phyloP scores from a whole-genome alignment of 1,284 basidiomycete genomes.

The Cutaneotrichosporon cutaneum region DNA sequence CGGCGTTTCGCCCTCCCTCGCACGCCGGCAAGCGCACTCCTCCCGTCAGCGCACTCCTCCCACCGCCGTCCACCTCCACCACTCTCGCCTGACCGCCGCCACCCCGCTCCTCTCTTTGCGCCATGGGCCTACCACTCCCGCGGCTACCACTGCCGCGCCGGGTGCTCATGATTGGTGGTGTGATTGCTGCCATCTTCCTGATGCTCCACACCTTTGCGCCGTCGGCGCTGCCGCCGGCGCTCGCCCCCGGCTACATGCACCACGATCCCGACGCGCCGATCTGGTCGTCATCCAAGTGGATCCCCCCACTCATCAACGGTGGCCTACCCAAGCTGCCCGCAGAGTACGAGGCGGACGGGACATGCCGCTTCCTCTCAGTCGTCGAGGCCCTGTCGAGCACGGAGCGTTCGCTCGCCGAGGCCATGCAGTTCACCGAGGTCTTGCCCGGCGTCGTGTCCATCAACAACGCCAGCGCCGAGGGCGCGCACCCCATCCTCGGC shows the following conservation, averaged over 20 bases:
- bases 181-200: constrained; percentile 34
- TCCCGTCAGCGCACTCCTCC: not conserved
- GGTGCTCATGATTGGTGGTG: constrained; percentile 28
- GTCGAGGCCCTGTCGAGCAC: constrained; percentile 44
- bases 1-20: not conserved
- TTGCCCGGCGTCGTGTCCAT: constrained; percentile 41
- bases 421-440: constrained; percentile 37
- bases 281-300: constrained; percentile 46
- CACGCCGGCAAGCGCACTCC: too few relatives aligned
- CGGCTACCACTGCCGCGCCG: constrained; percentile 10
- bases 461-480: constrained; percentile 25
- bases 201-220: constrained; percentile 47
- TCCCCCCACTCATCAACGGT: constrained; percentile 42
- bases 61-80: not conserved
- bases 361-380: constrained; percentile 51
- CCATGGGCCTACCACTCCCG: not conserved
- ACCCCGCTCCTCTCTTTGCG: not conserved
- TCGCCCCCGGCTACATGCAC: constrained; percentile 35
- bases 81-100: not conserved
- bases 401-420: constrained; percentile 42
- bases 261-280: constrained; percentile 42
- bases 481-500: constrained; percentile 51
- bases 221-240: constrained; percentile 36
- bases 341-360: constrained; percentile 51
- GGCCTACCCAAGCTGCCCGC: constrained; percentile 29